Evolutionary conservation across 192 early-diverging fungal species (phyloP).

Genomic region (Entophlyctis luteolus): DNA sequence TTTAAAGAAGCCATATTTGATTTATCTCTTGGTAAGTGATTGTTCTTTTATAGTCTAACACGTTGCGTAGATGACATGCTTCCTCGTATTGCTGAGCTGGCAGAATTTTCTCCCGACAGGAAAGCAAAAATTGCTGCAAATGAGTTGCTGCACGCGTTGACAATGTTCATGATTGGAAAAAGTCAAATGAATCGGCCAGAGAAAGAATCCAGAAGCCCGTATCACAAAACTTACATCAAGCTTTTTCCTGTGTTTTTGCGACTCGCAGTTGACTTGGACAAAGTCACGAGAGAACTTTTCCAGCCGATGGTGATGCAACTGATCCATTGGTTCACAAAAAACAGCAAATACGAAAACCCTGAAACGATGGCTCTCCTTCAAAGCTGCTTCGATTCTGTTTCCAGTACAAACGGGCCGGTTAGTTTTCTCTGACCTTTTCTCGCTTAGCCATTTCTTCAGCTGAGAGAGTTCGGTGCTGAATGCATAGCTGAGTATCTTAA

Average conservation of each 20-base stretch:
- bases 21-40: conserved; percentile 59
- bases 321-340: conserved; percentile 80
- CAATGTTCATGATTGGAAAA: conserved; percentile 73
- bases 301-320: conserved; percentile 60
- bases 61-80: conserved; percentile 63
- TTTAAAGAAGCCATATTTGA: conserved; percentile 65
- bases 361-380: conserved; percentile 71
- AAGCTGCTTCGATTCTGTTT: conserved; percentile 62
- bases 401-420: conserved; percentile 31
- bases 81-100: conserved; percentile 70
- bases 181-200: conserved; percentile 50
- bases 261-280: conserved; percentile 68
- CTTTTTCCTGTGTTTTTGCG: conserved; percentile 70
- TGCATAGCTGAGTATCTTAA: conserved; percentile 70
- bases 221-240: conserved; percentile 57
- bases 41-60: conserved; percentile 1
- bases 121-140: conserved; percentile 72
- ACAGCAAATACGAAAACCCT: conserved; percentile 68
- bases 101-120: conserved; percentile 67
- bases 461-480: conserved; percentile 72
- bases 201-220: conserved; percentile 49
- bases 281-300: conserved; percentile 66
- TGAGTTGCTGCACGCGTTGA: conserved; percentile 67
- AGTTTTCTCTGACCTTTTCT: conserved; percentile 38
- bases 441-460: conserved; percentile 36